These are phyloP conservation scores for Lactarius tabidus DNA, from an alignment of 768 basidiomycete species.

Conservation along the genomic window DNA sequence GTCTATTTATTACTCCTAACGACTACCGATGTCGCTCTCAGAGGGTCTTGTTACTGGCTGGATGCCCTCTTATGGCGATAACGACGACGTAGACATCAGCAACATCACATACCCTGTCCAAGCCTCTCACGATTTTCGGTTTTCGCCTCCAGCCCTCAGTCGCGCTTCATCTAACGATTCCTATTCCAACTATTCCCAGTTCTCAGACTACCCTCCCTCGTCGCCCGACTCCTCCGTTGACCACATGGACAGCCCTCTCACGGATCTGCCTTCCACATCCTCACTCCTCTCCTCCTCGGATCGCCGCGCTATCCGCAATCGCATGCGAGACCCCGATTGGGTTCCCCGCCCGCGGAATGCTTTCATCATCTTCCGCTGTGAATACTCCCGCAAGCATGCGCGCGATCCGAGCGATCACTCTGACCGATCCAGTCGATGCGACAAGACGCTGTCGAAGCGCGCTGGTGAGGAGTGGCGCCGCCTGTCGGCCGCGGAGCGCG, in stretches of 20 bases:
- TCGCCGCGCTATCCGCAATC: conserved; percentile 38
- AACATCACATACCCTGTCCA: conserved; percentile 13
- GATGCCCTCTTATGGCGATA: conserved; percentile 23
- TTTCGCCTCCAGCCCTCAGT: conserved; percentile 10
- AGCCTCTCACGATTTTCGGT: conserved; percentile 2
- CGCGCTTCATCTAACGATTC: conserved; percentile 20
- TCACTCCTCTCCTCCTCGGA: conserved; percentile 36
- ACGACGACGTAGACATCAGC: conserved; percentile 22
- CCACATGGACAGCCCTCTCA: conserved; percentile 4
- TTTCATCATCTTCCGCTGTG: conserved; percentile 71
- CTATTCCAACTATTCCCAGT: neutral
- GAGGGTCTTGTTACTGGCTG: conserved; percentile 25
- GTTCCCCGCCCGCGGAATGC: conserved; percentile 65
- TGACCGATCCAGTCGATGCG: conserved; percentile 25
- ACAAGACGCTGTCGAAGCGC: conserved; percentile 67
- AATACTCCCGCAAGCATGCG: conserved; percentile 49
- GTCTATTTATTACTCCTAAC: conserved; percentile 20
- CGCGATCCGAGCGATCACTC: conserved; percentile 36
- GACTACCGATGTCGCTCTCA: conserved; percentile 22
- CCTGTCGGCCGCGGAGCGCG: conserved; percentile 45
- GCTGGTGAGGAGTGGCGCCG: conserved; percentile 73
- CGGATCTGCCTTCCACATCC: conserved; percentile 10
- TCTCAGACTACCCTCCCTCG: conserved; percentile 12
- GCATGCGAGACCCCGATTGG: conserved; percentile 49
- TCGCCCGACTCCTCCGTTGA: conserved; percentile 17